Base-by-base conservation (phyloP, 176 grass and related monocot species). In the Avena atlantica region DNA sequence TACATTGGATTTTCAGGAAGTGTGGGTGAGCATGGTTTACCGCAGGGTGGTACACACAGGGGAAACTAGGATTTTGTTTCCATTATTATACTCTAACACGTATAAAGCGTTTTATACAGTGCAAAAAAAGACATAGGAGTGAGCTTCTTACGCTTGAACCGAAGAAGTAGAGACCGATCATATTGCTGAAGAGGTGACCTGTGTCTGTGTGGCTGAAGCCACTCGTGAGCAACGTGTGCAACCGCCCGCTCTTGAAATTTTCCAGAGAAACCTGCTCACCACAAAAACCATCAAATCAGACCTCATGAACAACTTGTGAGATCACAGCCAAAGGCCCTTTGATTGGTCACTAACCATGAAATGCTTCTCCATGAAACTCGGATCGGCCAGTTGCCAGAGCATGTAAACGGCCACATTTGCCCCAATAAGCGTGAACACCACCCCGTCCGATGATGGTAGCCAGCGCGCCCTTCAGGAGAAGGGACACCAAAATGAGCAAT, bases 131-230 rank as follows among this genome's bases (percentile, higher is more conserved):
- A 12, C 36, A 75, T 12, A 81, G 10, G 23, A 47, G 12, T 4
- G n/a, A 21, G 19, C 20, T 82, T 71, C 93, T 91, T 94, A 98
- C 93, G 88, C 66, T 89, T 81, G 57, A 78, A 55, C 97, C 94
- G 48, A 96, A 98, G 90, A 94, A 96, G 89, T 91, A 98, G 77
- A 98, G 83, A 29, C 90, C 83, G 25, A 98, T 52, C 94, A 94
- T 96, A 90, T 96, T 96, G 73, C 79, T 77, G 68, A 96, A 8
- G 29, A 99, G 94, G 81, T 93, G 94, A 80, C 63, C 40, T 37
- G 16, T 0, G 9, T 92, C 85, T 63, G 48, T 58, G 72, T 99
- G 94, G 79, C 97, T 99, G 80, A 99, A 99, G 40, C 94, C 94
- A 81, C 50, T 91, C 0, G 92, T 98, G 72, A 98, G 84, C 89